These are phyloP conservation scores for Dactylellina haptotyla DNA, from an alignment of 2,329 filamentous ascomycete genomes.

Conservation along the genomic window DNA sequence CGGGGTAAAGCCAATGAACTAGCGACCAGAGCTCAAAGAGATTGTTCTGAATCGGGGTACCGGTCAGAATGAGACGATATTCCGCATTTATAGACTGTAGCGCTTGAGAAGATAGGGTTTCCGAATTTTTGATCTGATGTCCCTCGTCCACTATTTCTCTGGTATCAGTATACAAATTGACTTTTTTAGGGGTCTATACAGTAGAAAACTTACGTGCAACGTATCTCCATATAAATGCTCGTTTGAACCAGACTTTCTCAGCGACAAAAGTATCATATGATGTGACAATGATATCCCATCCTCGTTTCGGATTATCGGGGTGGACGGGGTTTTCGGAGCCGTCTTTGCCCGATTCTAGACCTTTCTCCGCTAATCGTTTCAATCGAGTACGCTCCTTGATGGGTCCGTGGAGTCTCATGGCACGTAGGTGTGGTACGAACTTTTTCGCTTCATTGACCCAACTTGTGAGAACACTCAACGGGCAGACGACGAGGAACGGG, in stretches of 20 bases:
- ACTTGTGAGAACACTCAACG: conserved; percentile 91
- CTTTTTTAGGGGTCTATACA: conserved; percentile 68
- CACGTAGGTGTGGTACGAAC: conserved; percentile 80
- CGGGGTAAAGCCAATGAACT: conserved; percentile 87
- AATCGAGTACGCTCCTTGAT: conserved; percentile 72
- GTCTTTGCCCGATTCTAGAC: conserved; percentile 63
- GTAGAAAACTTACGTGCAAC: conserved; percentile 68
- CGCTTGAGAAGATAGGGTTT: conserved; percentile 81
- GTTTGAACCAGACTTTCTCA: conserved; percentile 64
- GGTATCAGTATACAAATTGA: conserved; percentile 58
- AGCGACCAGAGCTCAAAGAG: conserved; percentile 89
- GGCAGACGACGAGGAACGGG: conserved; percentile 84
- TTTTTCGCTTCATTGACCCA: conserved; percentile 90
- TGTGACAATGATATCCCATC: conserved; percentile 64
- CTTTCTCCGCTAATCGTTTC: conserved; percentile 64
- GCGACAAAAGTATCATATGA: conserved; percentile 52
- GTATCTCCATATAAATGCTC: conserved; percentile 66
- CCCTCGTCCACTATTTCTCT: conserved; percentile 90
- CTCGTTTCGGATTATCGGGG: conserved; percentile 73
- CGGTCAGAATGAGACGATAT: conserved; percentile 86
- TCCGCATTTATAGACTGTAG: conserved; percentile 79
- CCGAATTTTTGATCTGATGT: conserved; percentile 88
- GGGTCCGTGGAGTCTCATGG: conserved; percentile 77
- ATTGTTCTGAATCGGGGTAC: conserved; percentile 94
- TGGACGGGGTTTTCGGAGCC: conserved; percentile 68